These are phyloP conservation scores for Pythium volutum DNA, from an alignment of 352 stramenopile species.

Conservation along the genomic window DNA sequence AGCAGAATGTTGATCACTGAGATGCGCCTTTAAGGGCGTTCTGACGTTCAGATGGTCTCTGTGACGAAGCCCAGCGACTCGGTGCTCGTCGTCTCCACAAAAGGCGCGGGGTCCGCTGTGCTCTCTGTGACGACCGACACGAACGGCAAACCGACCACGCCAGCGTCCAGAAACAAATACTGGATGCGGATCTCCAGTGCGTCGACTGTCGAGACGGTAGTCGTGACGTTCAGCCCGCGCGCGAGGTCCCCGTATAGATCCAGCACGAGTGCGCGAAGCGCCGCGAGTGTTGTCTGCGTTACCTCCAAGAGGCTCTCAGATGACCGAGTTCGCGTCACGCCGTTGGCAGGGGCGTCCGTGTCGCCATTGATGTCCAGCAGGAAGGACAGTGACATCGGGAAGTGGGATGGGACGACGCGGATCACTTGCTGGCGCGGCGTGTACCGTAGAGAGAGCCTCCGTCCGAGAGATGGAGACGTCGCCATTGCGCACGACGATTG, in stretches of 20 bases:
- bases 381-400: constrained; percentile 14
- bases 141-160: constrained; percentile 16
- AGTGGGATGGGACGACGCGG: background rate
- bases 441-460: constrained; percentile 12
- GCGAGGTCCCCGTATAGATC: constrained; percentile 9
- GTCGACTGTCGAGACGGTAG: background rate
- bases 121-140: constrained; percentile 1
- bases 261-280: constrained; percentile 1
- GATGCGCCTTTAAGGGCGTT: background rate
- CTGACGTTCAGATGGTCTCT: background rate
- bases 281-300: background rate
- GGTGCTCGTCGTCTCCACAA: constrained; percentile 2
- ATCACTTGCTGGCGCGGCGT: constrained; percentile 9
- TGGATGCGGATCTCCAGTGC: constrained; percentile 6
- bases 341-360: background rate
- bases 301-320: background rate
- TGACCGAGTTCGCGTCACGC: background rate
- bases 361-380: constrained; percentile 18
- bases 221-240: constrained; percentile 8
- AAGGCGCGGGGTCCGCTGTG: background rate
- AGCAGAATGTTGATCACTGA: background rate
- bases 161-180: constrained; percentile 21
- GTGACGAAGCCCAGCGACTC: constrained; percentile 4
- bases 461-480: background rate
- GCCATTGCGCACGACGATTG: constrained; percentile 3